Conservation (phyloP, 176 grass and related monocot genomes). For the Tuctoria greenei region DNA sequence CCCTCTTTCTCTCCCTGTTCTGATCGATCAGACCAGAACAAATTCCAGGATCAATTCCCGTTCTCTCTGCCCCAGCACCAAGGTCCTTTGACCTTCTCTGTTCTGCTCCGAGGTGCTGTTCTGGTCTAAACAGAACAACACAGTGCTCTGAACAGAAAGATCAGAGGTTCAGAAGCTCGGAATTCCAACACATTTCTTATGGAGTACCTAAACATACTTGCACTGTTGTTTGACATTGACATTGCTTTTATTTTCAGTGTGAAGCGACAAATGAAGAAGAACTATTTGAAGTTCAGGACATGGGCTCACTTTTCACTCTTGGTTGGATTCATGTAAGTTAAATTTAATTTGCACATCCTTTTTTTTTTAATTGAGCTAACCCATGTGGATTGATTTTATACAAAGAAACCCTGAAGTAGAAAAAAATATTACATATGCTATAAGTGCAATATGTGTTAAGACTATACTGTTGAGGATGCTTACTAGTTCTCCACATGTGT, state of each 20-base stretch:
- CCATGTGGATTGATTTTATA: background rate
- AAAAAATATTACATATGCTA: background rate
- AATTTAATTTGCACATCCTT: constrained; percentile 23
- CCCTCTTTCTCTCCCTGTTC: no score
- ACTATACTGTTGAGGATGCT: background rate
- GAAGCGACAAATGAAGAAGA: constrained; percentile 99
- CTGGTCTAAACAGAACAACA: no score
- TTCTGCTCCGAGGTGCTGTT: no score
- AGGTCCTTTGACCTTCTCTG: no score
- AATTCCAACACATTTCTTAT: no score
- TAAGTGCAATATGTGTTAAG: background rate
- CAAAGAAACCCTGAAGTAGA: background rate
- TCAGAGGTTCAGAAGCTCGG: no score
- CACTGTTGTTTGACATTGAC: constrained; percentile 7
- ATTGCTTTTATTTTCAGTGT: constrained; percentile 56
- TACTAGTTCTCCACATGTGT: background rate
- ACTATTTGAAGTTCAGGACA: constrained; percentile 98
- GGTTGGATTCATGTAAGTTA: constrained; percentile 99
- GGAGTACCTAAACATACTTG: background rate
- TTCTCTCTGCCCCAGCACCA: no score
- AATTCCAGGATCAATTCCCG: no score
- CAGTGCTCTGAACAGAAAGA: no score
- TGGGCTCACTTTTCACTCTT: constrained; percentile 87
- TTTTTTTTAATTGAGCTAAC: background rate
- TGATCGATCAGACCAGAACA: no score